These are phyloP conservation scores for Conticribra weissflogii DNA, from an alignment of 108 stramenopile genomes.

Conservation along the genomic window DNA sequence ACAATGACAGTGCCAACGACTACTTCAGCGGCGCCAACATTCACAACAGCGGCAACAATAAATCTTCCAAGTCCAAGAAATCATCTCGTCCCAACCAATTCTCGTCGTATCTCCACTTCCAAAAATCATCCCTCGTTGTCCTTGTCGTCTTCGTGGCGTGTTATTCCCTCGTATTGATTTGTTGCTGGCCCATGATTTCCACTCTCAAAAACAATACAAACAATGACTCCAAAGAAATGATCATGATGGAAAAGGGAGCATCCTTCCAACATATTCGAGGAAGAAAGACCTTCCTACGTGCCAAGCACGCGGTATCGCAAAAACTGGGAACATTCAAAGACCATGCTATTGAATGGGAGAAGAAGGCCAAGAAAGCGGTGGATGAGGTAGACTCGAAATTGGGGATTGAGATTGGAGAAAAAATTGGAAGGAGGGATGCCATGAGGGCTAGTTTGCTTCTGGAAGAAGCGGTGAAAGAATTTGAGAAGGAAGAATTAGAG, in stretches of 20 bases:
- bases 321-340: constrained; percentile 30
- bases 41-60: neutral
- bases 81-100: constrained; percentile 19
- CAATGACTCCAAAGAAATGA: constrained; percentile 2
- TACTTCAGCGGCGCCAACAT: neutral
- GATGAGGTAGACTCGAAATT: constrained; percentile 10
- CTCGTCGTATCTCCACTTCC: constrained; percentile 28
- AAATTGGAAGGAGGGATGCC: constrained; percentile 26
- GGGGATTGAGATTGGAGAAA: constrained; percentile 11
- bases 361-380: constrained; percentile 19
- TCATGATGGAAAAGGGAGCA: constrained; percentile 7
- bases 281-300: constrained; percentile 10
- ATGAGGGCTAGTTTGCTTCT: constrained; percentile 23
- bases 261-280: constrained; percentile 40
- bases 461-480: constrained; percentile 25
- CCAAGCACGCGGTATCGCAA: constrained; percentile 1
- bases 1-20: neutral
- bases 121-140: neutral
- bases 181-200: constrained; percentile 39
- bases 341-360: constrained; percentile 28
- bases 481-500: constrained; percentile 20
- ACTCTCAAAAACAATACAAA: constrained; percentile 13
- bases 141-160: constrained; percentile 15
- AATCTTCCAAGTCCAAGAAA: neutral
- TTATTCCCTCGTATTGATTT: constrained; percentile 35